phyloP scores from a whole-genome alignment of 108 stramenopile genomes.

The Cylindrotheca fusiformis region DNA sequence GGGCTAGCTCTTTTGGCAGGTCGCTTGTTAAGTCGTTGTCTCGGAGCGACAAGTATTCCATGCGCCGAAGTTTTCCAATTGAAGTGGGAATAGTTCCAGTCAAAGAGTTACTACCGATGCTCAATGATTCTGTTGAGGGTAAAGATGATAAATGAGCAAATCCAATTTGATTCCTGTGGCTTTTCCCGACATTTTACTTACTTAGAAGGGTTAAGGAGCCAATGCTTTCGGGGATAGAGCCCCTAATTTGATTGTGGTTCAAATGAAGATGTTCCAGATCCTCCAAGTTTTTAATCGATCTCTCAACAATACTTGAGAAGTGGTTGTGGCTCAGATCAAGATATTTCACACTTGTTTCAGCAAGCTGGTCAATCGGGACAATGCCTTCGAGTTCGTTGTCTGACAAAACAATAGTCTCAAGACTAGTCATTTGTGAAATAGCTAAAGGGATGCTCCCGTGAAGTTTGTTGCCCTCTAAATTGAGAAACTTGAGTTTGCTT shows the following conservation, averaged over 20 bases:
- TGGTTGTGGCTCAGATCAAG: slow-evolving; percentile 60
- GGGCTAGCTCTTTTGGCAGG: slow-evolving; percentile 32
- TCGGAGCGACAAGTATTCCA: slow-evolving; percentile 46
- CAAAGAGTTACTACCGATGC: slow-evolving; percentile 47
- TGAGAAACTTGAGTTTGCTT: slow-evolving; percentile 33
- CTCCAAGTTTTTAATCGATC: slow-evolving; percentile 26
- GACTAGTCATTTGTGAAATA: slow-evolving; percentile 24
- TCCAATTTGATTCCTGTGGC: no score
- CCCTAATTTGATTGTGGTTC: slow-evolving; percentile 58
- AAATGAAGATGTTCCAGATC: slow-evolving; percentile 59
- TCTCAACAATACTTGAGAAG: slow-evolving; percentile 49
- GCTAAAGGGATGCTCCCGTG: slow-evolving; percentile 44
- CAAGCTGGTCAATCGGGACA: slow-evolving; percentile 33
- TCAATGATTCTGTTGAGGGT: slow-evolving; percentile 13
- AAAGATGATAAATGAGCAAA: no score
- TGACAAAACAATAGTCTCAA: slow-evolving; percentile 41
- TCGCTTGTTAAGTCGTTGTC: slow-evolving; percentile 43
- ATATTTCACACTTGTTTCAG: slow-evolving; percentile 47
- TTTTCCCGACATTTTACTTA: slow-evolving; percentile 16
- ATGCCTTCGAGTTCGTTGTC: slow-evolving; percentile 55
- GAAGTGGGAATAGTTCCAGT: slow-evolving; percentile 46
- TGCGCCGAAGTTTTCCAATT: slow-evolving; percentile 39
- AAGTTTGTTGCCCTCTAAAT: slow-evolving; percentile 44
- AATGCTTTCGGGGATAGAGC: slow-evolving; percentile 29
- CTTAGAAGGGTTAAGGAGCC: slow-evolving; percentile 30